Evolutionary conservation across 139 green algal genomes (phyloP), one percentile per base, ranked within the genome.

Genomic region (Spirogloea muscicola): DNA sequence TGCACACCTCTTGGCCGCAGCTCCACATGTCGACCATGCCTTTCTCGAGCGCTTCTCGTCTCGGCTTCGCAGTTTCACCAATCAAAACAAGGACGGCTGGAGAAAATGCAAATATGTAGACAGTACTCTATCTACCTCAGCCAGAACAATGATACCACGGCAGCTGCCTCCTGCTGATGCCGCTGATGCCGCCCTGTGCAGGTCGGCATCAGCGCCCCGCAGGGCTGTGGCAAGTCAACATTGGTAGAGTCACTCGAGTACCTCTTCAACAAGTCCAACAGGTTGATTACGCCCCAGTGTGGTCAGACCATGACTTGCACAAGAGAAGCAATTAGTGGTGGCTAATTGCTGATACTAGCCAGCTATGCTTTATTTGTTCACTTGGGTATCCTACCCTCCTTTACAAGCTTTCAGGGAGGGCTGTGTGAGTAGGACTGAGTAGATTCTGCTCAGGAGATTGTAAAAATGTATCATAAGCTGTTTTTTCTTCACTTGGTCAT

Each of bases 201-300:
- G 49, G 66, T 98, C 7, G 94, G 94, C 74, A 96, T 98, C 83
- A 89, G 75, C 39, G 94, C 94, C 13, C 82, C 82, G 38, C 82
- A 87, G 63, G 95, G 95, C 7, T 98, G 92, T 72, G 95, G 95
- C 51, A 99, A 99, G 82, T 93, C 89, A 2, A 99, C 95, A 5
- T 58, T 98, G 4, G 92, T 96, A 51, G 89, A 92, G 64, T 78
- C 94, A 77, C 85, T 99, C 38, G 77, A 93, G 81, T 39, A 71
- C 49, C 85, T 98, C 44, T 92, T 97, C 61, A 33, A 63, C 25
- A 6, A 72, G 31, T 66, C 46, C 2, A 51, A 52, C 68, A 46
- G 68, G 75, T 82, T 27, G 7, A 29, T 66, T 9, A 46, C 13
- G 13, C 21, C 21, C 21, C 21, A 31, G 46, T 55, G 21, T 21